Percentiles rank a stretch among this genome's conserved stretches.
These are phyloP conservation scores for Venturia oleaginea DNA, from an alignment of 2,329 filamentous ascomycete species.

Conservation along the genomic window DNA sequence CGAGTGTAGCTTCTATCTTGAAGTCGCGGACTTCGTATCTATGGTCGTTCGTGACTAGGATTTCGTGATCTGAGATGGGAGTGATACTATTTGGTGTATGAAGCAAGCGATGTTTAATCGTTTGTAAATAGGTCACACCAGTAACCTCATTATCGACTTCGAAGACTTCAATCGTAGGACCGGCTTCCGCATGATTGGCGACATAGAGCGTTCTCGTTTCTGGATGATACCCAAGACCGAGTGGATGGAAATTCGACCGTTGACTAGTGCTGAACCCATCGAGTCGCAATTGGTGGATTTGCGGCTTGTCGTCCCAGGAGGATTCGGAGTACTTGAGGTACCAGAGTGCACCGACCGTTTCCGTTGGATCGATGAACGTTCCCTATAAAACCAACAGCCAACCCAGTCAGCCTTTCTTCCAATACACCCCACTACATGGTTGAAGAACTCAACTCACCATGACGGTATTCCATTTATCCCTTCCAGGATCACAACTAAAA, in stretches of 20 bases:
- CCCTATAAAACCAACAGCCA: not conserved
- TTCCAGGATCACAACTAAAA: conserved; percentile 34
- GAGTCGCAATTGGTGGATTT: not conserved
- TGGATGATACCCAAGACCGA: conserved; percentile 32
- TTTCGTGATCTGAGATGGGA: conserved; percentile 23
- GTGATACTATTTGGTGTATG: conserved; percentile 33
- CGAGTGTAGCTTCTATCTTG: conserved; percentile 25
- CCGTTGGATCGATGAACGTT: conserved; percentile 10
- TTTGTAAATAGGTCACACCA: conserved; percentile 23
- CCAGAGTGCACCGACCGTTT: not conserved
- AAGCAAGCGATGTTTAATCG: conserved; percentile 25
- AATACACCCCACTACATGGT: not conserved
- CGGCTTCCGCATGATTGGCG: conserved; percentile 30
- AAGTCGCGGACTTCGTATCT: conserved; percentile 24
- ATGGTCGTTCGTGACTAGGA: conserved; percentile 37
- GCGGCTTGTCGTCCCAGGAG: not conserved
- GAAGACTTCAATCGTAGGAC: conserved; percentile 30
- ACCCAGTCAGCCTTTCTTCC: too few species aligned
- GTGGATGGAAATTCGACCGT: conserved; percentile 31
- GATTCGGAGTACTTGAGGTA: conserved; percentile 6
- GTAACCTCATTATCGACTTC: conserved; percentile 13
- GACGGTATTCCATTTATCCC: conserved; percentile 38
- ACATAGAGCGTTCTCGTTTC: conserved; percentile 29
- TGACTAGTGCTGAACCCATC: not conserved
- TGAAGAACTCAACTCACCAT: conserved; percentile 26